Base-by-base conservation (phyloP, 768 basidiomycete genomes). In the Serpula lacrymans region DNA sequence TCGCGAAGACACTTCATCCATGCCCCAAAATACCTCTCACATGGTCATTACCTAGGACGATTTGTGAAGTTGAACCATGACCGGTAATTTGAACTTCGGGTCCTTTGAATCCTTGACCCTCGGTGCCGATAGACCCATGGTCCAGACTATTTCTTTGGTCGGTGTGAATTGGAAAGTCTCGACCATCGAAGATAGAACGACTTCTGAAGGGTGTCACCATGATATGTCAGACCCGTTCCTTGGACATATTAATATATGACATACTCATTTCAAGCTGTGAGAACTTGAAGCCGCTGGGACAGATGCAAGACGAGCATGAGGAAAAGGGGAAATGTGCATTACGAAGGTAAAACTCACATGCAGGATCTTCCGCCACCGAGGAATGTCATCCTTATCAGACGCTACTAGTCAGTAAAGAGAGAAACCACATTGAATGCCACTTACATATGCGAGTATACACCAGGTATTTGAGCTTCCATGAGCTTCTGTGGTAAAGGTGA, bases 381-480 rank as follows among this genome's bases (percentile, higher is more conserved):
- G 52, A 71, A 74, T 1, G 71, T 71, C 67, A 71, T 67, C 21
- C 70, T 72, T 28, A 9, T 3, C 11, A 40, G 31, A 18, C 11
- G 14, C 8, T 13, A 11, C 5, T 22, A 6, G 1, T 27, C 28
- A 41, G n/a, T 11, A 29, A 13, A 3, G 14, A 10, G 3, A 11
- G 23, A 1, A 13, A n/a, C n/a, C n/a, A 5, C 7, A 21, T 30
- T 12, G 11, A 20, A 27, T 17, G 14, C 11, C 14, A 29, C 67
- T 51, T 48, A 72, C 71, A 71, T 35, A 42, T 70, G 59, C 2
- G 71, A 65, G 46, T 74, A 75, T 5, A 73, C 51, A 0, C 72
- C 72, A 2, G 73, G 71, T 9, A 71, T 56, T 18, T 57, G 64
- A 4, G 70, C 69, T 10, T 64, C 56, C 2, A 39, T 41, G 2